These are phyloP conservation scores for Lachancea sp. DNA, from an alignment of 805 yeast species.

Conservation along the genomic window DNA sequence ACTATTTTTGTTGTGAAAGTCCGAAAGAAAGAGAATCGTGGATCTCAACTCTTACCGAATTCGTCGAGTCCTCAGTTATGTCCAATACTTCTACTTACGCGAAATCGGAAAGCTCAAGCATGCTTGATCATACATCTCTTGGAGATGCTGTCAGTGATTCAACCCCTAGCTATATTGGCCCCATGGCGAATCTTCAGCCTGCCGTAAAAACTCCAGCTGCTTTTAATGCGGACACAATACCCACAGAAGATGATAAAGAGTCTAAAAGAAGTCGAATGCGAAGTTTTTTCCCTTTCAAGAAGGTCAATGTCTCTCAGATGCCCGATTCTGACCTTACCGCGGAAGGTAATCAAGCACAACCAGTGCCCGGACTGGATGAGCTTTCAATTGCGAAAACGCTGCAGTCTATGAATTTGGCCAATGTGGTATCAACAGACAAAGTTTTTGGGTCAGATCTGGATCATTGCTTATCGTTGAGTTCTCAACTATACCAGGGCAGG, in stretches of 20 bases:
- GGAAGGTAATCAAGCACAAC: neutral
- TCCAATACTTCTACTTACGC: constrained; percentile 7
- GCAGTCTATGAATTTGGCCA: constrained; percentile 27
- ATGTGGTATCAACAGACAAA: constrained; percentile 26
- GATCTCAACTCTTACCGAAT: constrained; percentile 45
- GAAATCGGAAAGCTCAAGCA: constrained; percentile 5
- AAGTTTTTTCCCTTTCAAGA: constrained; percentile 54
- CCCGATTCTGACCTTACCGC: constrained; percentile 1
- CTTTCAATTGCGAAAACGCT: constrained; percentile 26
- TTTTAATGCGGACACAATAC: constrained; percentile 9
- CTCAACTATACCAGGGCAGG: constrained; percentile 33
- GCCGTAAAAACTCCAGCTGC: constrained; percentile 8
- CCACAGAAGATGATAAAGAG: constrained; percentile 32
- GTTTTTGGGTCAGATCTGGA: constrained; percentile 63
- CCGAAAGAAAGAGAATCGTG: constrained; percentile 70
- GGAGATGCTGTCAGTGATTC: constrained; percentile 5
- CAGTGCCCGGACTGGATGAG: constrained; percentile 11
- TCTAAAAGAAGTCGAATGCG: constrained; percentile 46
- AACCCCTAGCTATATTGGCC: constrained; percentile 8
- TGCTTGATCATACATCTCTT: constrained; percentile 5
- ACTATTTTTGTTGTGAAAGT: constrained; percentile 72
- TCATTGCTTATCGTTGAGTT: constrained; percentile 47
- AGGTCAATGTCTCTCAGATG: constrained; percentile 18
- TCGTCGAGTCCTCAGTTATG: constrained; percentile 17
- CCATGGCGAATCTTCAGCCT: constrained; percentile 10